These are phyloP conservation scores for Actinidia arguta DNA, from an alignment of 179 eudicot genomes.

Conservation along the genomic window DNA sequence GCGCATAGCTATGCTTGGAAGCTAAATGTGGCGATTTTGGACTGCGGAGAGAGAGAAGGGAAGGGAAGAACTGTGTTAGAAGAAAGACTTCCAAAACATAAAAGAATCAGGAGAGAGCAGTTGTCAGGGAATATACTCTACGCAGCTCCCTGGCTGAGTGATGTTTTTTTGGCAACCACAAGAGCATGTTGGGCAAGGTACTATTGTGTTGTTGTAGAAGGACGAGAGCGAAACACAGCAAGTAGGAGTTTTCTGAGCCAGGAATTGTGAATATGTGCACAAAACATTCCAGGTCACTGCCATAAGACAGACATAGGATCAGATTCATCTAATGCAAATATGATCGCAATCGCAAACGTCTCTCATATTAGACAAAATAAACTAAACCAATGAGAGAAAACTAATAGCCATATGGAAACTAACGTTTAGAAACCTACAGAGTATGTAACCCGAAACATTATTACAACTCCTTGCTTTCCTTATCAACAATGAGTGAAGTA, in stretches of 20 bases:
- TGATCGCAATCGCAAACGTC: neutral
- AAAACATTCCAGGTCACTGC: conserved; percentile 89
- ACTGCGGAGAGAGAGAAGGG: conserved; percentile 39
- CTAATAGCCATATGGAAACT: neutral
- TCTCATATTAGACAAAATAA: neutral
- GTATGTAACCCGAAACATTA: no score
- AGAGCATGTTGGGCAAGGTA: conserved; percentile 78
- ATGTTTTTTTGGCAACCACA: conserved; percentile 74
- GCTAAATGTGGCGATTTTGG: conserved; percentile 53
- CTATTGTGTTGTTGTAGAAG: conserved; percentile 77
- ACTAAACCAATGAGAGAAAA: neutral
- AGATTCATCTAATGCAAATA: neutral
- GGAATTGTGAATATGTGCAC: conserved; percentile 76
- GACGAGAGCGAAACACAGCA: conserved; percentile 86
- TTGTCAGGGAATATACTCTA: conserved; percentile 49
- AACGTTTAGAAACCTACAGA: neutral
- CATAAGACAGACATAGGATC: neutral
- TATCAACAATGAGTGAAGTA: neutral
- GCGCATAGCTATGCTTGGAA: conserved; percentile 53
- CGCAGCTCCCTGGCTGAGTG: conserved; percentile 69
- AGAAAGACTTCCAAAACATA: neutral
- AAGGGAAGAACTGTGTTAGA: neutral
- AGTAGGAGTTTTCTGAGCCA: conserved; percentile 73
- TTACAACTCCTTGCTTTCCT: neutral
- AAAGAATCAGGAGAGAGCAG: neutral